phyloP scores from a whole-genome alignment of 805 yeast species.

The Candida insectalens region DNA sequence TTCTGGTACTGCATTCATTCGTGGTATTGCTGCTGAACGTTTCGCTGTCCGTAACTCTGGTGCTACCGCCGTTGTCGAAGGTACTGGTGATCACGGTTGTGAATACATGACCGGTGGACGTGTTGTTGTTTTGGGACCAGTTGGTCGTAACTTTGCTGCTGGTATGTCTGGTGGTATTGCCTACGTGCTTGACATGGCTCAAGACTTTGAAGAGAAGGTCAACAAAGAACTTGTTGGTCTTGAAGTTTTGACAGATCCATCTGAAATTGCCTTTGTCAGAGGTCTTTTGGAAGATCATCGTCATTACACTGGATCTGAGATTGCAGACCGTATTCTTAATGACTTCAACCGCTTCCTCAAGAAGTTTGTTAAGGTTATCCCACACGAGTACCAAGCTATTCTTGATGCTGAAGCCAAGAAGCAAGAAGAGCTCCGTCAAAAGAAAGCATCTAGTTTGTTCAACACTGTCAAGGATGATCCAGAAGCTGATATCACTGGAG shows the following conservation, averaged over 20 bases:
- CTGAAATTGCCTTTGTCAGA: slow-evolving; percentile 88
- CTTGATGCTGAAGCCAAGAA: slow-evolving; percentile 65
- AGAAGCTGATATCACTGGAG: slow-evolving; percentile 79
- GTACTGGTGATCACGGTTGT: slow-evolving; percentile 97
- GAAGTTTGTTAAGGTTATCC: slow-evolving; percentile 87
- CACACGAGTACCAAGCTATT: slow-evolving; percentile 84
- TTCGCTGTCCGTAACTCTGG: slow-evolving; percentile 98
- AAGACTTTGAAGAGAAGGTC: slow-evolving; percentile 74
- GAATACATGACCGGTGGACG: slow-evolving; percentile 99
- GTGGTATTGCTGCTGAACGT: slow-evolving; percentile 98
- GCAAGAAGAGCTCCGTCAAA: slow-evolving; percentile 53
- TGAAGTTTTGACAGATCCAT: slow-evolving; percentile 67
- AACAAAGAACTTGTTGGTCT: slow-evolving; percentile 79
- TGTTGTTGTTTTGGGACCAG: slow-evolving; percentile 82
- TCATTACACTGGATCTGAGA: slow-evolving; percentile 86
- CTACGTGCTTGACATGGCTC: slow-evolving; percentile 90
- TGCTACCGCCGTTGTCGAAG: slow-evolving; percentile 94
- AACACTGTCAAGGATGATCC: slow-evolving; percentile 73
- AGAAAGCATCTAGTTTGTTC: slow-evolving; percentile 57
- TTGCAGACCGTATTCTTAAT: slow-evolving; percentile 72
- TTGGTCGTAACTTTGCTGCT: slow-evolving; percentile 91
- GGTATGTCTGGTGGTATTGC: slow-evolving; percentile 99
- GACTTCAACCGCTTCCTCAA: slow-evolving; percentile 86
- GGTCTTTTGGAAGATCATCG: slow-evolving; percentile 92
- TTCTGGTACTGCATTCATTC: slow-evolving; percentile 83